Evolutionary conservation across 257 asterid species (phyloP).

Genomic region (Ajuga chamaepitys): DNA sequence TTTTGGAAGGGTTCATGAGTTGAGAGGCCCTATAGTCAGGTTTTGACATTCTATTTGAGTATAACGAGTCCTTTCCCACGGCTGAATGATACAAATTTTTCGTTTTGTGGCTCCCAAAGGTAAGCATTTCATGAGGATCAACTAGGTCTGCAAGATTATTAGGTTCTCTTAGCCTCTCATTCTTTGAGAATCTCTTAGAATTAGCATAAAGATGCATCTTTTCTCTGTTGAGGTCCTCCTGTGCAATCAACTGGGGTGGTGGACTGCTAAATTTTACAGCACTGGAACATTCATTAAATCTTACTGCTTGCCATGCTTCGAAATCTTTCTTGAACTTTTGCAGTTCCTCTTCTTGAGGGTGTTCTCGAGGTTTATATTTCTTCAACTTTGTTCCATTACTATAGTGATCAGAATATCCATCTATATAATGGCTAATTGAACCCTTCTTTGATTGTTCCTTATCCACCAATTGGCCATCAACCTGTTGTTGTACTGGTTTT

Average conservation of each 20-base stretch:
- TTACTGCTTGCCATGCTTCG: conserved; percentile 83
- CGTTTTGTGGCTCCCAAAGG: conserved; percentile 20
- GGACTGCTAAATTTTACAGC: conserved; percentile 38
- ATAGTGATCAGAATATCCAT: conserved; percentile 26
- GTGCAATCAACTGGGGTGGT: conserved; percentile 68
- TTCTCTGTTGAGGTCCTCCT: conserved; percentile 72
- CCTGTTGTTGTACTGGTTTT: conserved; percentile 23
- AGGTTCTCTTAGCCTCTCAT: conserved; percentile 23
- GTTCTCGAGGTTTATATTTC: conserved; percentile 74
- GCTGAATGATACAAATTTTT: conserved; percentile 18
- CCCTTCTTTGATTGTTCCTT: conserved; percentile 29
- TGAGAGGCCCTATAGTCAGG: conserved; percentile 25
- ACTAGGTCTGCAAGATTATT: conserved; percentile 16
- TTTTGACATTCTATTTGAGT: conserved; percentile 25
- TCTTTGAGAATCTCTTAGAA: conserved; percentile 26
- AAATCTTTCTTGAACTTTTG: conserved; percentile 94
- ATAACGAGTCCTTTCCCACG: conserved; percentile 25
- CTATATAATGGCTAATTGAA: conserved; percentile 28
- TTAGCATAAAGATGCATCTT: conserved; percentile 51
- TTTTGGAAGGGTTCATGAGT: conserved; percentile 44
- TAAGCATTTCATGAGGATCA: conserved; percentile 25
- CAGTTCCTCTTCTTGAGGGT: conserved; percentile 95
- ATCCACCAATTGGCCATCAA: conserved; percentile 21
- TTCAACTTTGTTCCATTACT: conserved; percentile 22
- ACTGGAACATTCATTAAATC: conserved; percentile 61